phyloP scores from a whole-genome alignment of 2,329 filamentous ascomycete species.

The Rutstroemia sydowiana region DNA sequence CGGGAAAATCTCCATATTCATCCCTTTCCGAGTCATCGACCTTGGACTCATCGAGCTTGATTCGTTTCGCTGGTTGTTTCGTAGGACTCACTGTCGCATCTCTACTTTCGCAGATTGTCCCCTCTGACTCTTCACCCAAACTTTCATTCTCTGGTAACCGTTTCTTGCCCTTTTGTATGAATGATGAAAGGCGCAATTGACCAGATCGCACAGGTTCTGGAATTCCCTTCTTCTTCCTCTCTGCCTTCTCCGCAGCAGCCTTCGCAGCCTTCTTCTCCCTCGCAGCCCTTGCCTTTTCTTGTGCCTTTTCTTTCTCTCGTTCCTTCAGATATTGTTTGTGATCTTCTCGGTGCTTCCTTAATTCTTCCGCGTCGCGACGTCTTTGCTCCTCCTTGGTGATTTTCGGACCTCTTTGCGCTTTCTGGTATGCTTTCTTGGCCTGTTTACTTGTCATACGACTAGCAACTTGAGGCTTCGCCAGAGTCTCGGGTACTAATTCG shows the following conservation, averaged over 20 bases:
- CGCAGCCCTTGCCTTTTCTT: slow-evolving; percentile 42
- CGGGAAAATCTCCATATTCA: slow-evolving; percentile 30
- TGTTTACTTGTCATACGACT: slow-evolving; percentile 44
- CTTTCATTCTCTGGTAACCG: slow-evolving; percentile 19
- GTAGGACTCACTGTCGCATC: background rate
- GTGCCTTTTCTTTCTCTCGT: slow-evolving; percentile 46
- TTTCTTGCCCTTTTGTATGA: slow-evolving; percentile 33
- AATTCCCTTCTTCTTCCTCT: slow-evolving; percentile 43
- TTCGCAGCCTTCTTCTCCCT: slow-evolving; percentile 51
- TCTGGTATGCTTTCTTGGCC: slow-evolving; percentile 39
- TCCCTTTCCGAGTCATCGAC: too few relatives aligned
- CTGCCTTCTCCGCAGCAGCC: slow-evolving; percentile 42
- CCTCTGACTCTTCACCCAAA: slow-evolving; percentile 17
- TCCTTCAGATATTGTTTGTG: slow-evolving; percentile 31
- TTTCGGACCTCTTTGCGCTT: slow-evolving; percentile 35
- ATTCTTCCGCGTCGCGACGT: slow-evolving; percentile 34
- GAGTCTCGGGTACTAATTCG: slow-evolving; percentile 35
- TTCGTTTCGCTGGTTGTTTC: slow-evolving; percentile 1
- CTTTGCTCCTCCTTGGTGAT: slow-evolving; percentile 34
- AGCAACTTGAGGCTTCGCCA: slow-evolving; percentile 19
- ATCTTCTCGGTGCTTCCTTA: slow-evolving; percentile 31
- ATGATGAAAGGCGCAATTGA: slow-evolving; percentile 49
- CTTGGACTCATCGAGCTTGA: slow-evolving; percentile 19
- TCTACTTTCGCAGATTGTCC: background rate
- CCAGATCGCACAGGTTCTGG: slow-evolving; percentile 51